A percentile compares a stretch with the other conserved stretches of the same genome.
phyloP scores from a whole-genome alignment of 2,329 filamentous ascomycete genomes.

The Penicillium thymicola region DNA sequence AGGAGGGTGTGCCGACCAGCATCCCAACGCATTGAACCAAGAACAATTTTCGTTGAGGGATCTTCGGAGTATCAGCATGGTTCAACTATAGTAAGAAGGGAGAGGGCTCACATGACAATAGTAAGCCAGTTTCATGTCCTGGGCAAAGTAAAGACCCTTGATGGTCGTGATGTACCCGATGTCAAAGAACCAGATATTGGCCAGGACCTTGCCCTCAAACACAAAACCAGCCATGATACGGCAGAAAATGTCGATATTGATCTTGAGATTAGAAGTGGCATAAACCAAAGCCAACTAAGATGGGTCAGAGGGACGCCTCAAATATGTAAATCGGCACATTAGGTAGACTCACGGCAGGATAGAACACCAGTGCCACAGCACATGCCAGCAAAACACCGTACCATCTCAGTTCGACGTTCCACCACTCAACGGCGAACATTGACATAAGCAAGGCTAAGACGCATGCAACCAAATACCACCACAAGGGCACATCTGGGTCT shows the following conservation, averaged over 20 bases:
- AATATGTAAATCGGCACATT: background rate
- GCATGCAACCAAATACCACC: constrained; percentile 22
- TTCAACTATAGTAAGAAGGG: background rate
- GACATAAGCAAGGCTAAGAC: constrained; percentile 21
- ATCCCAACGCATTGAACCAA: constrained; percentile 48
- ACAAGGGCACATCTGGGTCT: constrained; percentile 17
- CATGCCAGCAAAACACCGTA: constrained; percentile 26
- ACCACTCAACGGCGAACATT: constrained; percentile 27
- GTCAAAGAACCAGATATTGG: constrained; percentile 32
- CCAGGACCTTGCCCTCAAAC: constrained; percentile 32
- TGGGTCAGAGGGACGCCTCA: background rate
- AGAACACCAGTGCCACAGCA: constrained; percentile 25
- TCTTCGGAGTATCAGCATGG: constrained; percentile 29
- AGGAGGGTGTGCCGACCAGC: constrained; percentile 45
- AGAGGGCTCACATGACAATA: constrained; percentile 20
- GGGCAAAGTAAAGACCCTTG: constrained; percentile 27
- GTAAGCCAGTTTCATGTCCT: constrained; percentile 30
- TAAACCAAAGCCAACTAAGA: constrained; percentile 25
- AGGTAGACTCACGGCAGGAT: constrained; percentile 19
- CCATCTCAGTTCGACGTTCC: constrained; percentile 25
- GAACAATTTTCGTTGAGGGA: constrained; percentile 47
- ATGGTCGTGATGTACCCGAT: constrained; percentile 27
- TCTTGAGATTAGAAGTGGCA: constrained; percentile 26
- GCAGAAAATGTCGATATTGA: constrained; percentile 30
- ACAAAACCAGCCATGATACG: constrained; percentile 30